Evolutionary conservation across 345 rosid species (phyloP).

Genomic region (Gossypium australe): DNA sequence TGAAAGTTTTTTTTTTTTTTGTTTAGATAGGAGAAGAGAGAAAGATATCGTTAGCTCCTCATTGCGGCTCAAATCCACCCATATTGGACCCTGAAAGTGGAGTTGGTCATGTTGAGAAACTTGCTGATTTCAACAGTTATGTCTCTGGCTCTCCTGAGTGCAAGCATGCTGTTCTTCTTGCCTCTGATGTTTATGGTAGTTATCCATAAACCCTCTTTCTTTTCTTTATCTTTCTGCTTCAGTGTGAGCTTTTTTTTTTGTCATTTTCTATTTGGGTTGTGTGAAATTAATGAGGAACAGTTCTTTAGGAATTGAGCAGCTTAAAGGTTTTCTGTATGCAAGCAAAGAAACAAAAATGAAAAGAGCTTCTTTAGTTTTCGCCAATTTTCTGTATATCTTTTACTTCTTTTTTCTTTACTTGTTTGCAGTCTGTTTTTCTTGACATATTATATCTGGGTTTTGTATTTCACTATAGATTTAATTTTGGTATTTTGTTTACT

Average conservation of each 20-base stretch:
- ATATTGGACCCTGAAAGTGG: slow-evolving; percentile 42
- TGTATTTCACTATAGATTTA: neutral
- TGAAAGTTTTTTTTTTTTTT: neutral
- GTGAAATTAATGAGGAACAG: neutral
- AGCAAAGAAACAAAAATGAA: neutral
- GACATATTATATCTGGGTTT: neutral
- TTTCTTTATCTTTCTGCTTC: neutral
- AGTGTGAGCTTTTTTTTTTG: neutral
- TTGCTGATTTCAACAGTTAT: slow-evolving; percentile 62
- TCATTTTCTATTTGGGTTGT: neutral
- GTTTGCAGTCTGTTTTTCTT: neutral
- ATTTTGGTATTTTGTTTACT: neutral
- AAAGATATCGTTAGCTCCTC: slow-evolving; percentile 49
- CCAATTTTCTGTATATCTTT: neutral
- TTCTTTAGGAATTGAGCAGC: neutral
- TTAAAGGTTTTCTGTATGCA: neutral
- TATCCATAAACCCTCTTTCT: neutral
- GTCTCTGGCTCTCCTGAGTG: slow-evolving; percentile 54
- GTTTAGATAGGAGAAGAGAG: neutral
- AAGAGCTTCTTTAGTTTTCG: neutral
- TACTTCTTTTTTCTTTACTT: too few species aligned
- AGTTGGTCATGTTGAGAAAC: slow-evolving; percentile 50
- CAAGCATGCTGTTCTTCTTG: slow-evolving; percentile 55
- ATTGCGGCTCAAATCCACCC: slow-evolving; percentile 80
- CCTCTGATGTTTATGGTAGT: slow-evolving; percentile 62